Base-by-base conservation (phyloP, 768 basidiomycete species). In the Tulasnella sp. region DNA sequence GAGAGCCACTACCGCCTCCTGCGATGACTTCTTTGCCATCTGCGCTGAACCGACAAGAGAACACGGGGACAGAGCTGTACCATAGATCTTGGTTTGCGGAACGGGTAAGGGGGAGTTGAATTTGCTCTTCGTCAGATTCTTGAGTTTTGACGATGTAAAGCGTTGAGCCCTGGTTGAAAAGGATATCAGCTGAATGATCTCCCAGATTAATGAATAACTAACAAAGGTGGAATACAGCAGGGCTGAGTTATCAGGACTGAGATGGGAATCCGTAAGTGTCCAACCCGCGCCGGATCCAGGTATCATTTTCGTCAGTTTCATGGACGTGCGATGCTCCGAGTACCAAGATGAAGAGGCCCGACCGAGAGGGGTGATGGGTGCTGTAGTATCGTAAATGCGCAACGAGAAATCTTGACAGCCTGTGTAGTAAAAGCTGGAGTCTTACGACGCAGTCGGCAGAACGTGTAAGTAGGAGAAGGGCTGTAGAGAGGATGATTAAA, bases 21-120 rank as follows among this genome's bases (percentile, higher is more conserved):
- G 96, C 96, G 59, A 99, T 86, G 22, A 98, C 88, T 80, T 99
- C 97, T 63, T 90, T 92, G 0, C 94, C 95, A 77, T 98, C 96
- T 7, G 95, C 94, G 40, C 95, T 98, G 79, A 98, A 98, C 52
- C 92, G 87, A 78, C 96, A 94, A 75, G 92, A 94, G 89, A 92
- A 99, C 69, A 98, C 91, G 64, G 91, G 87, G 73, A 88, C 89
- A 17, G 83, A 85, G 62, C 65, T 69, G 7, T 83, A 79, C 77
- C 81, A 82, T n/a, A 72, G 59, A 40, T 80, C 74, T 19, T 77
- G 80, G 29, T 73, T 75, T 74, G 76, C 75, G 12, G 75, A 75
- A 9, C 72, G 32, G 17, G 75, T 59, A 79, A 78, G 82, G 75
- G 71, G 83, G 80, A 92, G 87, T 5, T 90, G 87, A 22, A 84